Percentiles rank a stretch among this genome's conserved stretches.
Evolutionary conservation across 2,329 filamentous ascomycete genomes (phyloP).

Genomic region (Zymoseptoria ardabiliae): DNA sequence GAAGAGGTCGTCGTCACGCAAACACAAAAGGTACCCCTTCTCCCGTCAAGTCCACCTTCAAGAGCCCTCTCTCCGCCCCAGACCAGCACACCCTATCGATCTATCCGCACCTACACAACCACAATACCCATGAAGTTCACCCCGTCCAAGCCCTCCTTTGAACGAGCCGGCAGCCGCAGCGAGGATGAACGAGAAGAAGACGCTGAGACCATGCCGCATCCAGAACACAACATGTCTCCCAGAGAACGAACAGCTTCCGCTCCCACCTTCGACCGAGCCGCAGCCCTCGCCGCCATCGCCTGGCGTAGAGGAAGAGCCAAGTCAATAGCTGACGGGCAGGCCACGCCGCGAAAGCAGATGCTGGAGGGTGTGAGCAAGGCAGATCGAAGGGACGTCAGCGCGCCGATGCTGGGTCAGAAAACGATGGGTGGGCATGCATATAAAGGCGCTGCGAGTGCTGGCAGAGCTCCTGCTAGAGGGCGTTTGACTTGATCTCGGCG

Average conservation of each 20-base stretch:
- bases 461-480: not conserved
- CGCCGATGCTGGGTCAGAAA: conserved; percentile 31
- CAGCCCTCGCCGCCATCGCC: conserved; percentile 67
- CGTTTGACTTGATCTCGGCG: not conserved
- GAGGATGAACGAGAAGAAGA: conserved; percentile 9
- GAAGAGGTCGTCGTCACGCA: conserved; percentile 16
- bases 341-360: conserved; percentile 56
- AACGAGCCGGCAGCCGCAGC: not conserved
- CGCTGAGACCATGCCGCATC: not conserved
- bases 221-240: conserved; percentile 1
- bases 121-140: conserved; percentile 43
- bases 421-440: conserved; percentile 2
- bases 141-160: conserved; percentile 27
- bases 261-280: conserved; percentile 49
- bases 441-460: not conserved
- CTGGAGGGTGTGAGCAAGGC: conserved; percentile 40
- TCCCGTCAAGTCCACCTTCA: conserved; percentile 35
- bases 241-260: conserved; percentile 12
- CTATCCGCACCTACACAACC: conserved; percentile 41
- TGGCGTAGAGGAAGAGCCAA: conserved; percentile 64
- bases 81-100: conserved; percentile 20
- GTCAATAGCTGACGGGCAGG: conserved; percentile 57
- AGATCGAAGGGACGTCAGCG: conserved; percentile 41
- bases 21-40: conserved; percentile 16
- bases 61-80: conserved; percentile 17